Evolutionary conservation across 208 protist species (phyloP).

Genomic region (Leishmania tropica): DNA sequence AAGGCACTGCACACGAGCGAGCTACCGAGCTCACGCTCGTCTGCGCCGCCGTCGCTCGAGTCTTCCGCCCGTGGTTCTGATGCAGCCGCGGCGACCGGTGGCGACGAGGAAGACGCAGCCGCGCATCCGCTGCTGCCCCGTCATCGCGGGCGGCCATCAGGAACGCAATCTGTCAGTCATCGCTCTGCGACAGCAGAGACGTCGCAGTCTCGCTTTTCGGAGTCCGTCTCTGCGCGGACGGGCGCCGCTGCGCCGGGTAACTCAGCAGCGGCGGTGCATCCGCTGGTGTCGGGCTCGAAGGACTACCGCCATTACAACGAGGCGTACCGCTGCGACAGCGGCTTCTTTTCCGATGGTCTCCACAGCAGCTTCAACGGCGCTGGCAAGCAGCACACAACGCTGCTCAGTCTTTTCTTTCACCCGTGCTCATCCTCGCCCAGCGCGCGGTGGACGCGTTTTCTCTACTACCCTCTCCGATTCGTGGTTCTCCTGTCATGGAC

Average conservation of each 20-base stretch:
- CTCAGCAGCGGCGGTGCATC: neutral
- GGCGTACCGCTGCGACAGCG: conserved; percentile 19
- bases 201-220: neutral
- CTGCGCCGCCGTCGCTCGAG: conserved; percentile 19
- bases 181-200: neutral
- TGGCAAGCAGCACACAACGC: conserved; percentile 11
- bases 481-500: conserved; percentile 37
- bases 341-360: conserved; percentile 20
- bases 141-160: conserved; percentile 7
- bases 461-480: conserved; percentile 21
- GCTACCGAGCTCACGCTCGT: conserved; percentile 3
- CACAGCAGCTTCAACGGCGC: conserved; percentile 13
- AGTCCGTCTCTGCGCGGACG: neutral
- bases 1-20: neutral
- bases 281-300: neutral
- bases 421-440: conserved; percentile 24
- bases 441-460: conserved; percentile 7
- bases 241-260: neutral
- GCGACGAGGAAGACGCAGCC: conserved; percentile 7
- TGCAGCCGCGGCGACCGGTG: neutral
- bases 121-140: conserved; percentile 32
- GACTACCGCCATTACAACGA: conserved; percentile 10
- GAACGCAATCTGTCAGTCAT: neutral
- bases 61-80: conserved; percentile 27
- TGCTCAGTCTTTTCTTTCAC: conserved; percentile 33